These are phyloP conservation scores for Stephania cephalantha DNA, from an alignment of 164 flowering plant genomes.

Conservation along the genomic window DNA sequence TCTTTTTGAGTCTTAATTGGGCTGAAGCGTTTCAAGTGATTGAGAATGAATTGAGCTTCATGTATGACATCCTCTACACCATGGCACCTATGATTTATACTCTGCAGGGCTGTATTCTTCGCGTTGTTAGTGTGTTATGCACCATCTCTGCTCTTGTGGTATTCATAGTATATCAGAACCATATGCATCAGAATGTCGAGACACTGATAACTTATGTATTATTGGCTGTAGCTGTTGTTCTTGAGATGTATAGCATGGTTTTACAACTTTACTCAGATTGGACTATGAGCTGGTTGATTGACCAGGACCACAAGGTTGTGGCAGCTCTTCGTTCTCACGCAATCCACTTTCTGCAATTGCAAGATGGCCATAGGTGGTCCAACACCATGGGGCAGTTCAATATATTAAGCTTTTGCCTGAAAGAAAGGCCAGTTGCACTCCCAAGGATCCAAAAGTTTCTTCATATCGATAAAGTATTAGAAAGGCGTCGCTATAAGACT, in stretches of 20 bases:
- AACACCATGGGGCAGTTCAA: conserved; percentile 11
- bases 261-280: conserved; percentile 2
- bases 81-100: conserved; percentile 19
- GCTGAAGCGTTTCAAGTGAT: conserved; percentile 23
- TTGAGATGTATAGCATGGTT: background rate
- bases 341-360: background rate
- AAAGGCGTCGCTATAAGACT: background rate
- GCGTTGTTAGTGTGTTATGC: background rate
- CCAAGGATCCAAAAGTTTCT: background rate
- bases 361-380: conserved; percentile 6
- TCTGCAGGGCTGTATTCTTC: conserved; percentile 8
- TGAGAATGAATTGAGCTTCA: conserved; percentile 28
- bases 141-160: background rate
- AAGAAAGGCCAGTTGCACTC: background rate
- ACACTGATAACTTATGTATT: background rate
- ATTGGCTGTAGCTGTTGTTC: background rate
- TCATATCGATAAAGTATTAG: background rate
- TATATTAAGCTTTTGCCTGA: conserved; percentile 12
- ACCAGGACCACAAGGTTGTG: background rate
- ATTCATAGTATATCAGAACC: background rate
- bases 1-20: background rate
- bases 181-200: background rate
- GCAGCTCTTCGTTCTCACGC: background rate
- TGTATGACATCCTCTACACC: conserved; percentile 27
- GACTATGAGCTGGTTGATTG: conserved; percentile 5